phyloP scores from a whole-genome alignment of 805 yeast genomes.

The Diddensiella caesifluorescens region DNA sequence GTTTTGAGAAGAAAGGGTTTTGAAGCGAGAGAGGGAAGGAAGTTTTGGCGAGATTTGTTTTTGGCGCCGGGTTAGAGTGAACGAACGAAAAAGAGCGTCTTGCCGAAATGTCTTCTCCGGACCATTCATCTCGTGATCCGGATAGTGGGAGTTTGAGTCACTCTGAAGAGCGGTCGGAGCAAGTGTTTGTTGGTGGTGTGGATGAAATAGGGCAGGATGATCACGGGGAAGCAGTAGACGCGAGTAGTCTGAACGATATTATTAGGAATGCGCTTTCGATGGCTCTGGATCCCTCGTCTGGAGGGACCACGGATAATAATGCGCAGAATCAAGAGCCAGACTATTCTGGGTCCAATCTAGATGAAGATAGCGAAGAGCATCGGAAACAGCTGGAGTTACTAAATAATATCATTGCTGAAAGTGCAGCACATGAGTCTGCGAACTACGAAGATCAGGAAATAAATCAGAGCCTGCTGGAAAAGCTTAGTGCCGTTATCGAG shows the following conservation, averaged over 20 bases:
- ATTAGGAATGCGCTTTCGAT: slow-evolving; percentile 18
- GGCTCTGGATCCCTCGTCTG: slow-evolving; percentile 14
- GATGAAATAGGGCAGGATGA: too few species aligned
- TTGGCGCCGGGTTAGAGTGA: too few species aligned
- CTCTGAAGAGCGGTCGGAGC: too few species aligned
- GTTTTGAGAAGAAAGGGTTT: too few species aligned
- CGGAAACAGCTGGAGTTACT: slow-evolving; percentile 10
- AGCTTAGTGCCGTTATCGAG: slow-evolving; percentile 5
- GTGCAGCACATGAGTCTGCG: not conserved
- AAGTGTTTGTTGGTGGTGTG: too few species aligned
- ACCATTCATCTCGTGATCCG: too few species aligned
- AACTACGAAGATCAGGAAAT: slow-evolving; percentile 7
- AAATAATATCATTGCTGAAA: slow-evolving; percentile 5
- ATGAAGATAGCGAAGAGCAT: not conserved
- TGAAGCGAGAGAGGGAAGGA: too few species aligned
- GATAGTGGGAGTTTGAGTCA: too few species aligned
- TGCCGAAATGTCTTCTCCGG: too few species aligned
- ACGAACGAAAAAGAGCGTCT: too few species aligned
- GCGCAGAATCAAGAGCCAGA: not conserved
- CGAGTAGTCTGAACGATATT: slow-evolving; percentile 15
- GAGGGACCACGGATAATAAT: not conserved
- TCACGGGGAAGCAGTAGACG: not conserved
- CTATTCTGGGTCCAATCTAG: not conserved
- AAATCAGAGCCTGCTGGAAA: slow-evolving; percentile 10
- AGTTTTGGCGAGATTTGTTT: too few species aligned